Base-by-base conservation (phyloP, 1,284 basidiomycete species). In the Puccinia sorghi region DNA sequence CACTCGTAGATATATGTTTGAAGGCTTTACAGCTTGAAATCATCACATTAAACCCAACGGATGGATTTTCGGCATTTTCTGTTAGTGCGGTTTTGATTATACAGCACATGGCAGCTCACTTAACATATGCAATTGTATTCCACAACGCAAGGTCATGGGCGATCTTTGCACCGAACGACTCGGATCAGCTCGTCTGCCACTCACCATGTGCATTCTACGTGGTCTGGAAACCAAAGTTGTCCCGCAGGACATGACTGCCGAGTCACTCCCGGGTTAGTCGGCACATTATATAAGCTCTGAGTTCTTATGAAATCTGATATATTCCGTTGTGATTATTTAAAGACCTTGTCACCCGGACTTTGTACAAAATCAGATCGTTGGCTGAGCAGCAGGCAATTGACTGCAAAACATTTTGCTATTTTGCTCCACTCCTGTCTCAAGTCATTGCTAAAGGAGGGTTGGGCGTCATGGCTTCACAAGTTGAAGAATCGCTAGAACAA, bases 351-450 rank as follows among this genome's bases (percentile, higher is more conserved):
- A 87, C 92, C 57, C 92, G 96, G 22, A 90, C 98, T 1, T 86
- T 99, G 0, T 93, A 97, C 84, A 90, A 93, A 43, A 84, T 99
- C 1, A 90, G 92, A 43, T 92, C 90, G 79, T 86, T 95, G 2
- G 90, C 92, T 0, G 93, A 96, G 81, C 90, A 93, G 82, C 86
- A 88, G 0, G 90, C 93, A 0, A 91, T 99, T 67, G 93, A 97
- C 83, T 88, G 90, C 0, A 89, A 91, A 0, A 94, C 94, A 0
- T 95, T 93, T 84, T 89, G 92, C 0, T 93, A 96, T 82, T 85
- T 90, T 0, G 91, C 90, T 64, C 92, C 94, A 8, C 87, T 99
- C 15, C 86, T 99, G 15, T 88, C 87, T 9, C 87, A 89, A 76
- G 89, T 97, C 22, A 87, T 95, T 9, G 83, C 86, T 0, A 86